These are phyloP conservation scores for Kodamaea alishanica DNA, from an alignment of 1,139 yeast genomes.

Conservation along the genomic window DNA sequence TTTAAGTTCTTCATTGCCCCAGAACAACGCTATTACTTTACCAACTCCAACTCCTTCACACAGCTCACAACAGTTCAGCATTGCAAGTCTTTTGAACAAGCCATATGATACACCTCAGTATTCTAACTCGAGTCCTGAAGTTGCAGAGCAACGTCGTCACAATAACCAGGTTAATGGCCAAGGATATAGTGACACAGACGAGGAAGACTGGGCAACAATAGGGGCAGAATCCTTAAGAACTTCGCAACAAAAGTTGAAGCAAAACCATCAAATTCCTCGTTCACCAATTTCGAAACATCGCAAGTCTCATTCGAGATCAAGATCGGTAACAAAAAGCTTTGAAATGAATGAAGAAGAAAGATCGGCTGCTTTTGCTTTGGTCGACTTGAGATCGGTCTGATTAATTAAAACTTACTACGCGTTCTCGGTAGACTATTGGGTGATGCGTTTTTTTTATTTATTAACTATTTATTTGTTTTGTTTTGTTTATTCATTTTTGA, in stretches of 20 bases:
- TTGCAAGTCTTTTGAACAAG: constrained; percentile 15
- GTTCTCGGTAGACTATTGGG: not conserved
- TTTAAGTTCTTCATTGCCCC: constrained; percentile 30
- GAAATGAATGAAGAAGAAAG: constrained; percentile 39
- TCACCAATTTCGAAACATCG: constrained; percentile 6
- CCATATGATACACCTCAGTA: constrained; percentile 12
- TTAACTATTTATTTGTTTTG: not conserved
- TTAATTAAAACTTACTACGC: not conserved
- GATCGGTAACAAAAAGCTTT: constrained; percentile 4
- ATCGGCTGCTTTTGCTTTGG: constrained; percentile 61
- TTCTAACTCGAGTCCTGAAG: constrained; percentile 15
- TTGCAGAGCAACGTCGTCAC: constrained; percentile 4
- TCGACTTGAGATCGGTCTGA: constrained; percentile 48
- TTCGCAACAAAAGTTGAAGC: constrained; percentile 9
- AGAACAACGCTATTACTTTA: constrained; percentile 1
- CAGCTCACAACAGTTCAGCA: constrained; percentile 13
- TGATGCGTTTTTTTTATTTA: not conserved
- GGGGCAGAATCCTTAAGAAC: constrained; percentile 65
- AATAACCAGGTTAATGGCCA: constrained; percentile 3
- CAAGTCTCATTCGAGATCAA: constrained; percentile 7
- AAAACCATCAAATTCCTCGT: constrained; percentile 2
- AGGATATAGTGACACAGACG: constrained; percentile 63
- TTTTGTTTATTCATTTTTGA: not conserved
- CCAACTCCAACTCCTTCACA: constrained; percentile 8
- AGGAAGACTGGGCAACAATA: constrained; percentile 90